phyloP scores from a whole-genome alignment of 495 filamentous ascomycete species.

The Aspergillus leporis region DNA sequence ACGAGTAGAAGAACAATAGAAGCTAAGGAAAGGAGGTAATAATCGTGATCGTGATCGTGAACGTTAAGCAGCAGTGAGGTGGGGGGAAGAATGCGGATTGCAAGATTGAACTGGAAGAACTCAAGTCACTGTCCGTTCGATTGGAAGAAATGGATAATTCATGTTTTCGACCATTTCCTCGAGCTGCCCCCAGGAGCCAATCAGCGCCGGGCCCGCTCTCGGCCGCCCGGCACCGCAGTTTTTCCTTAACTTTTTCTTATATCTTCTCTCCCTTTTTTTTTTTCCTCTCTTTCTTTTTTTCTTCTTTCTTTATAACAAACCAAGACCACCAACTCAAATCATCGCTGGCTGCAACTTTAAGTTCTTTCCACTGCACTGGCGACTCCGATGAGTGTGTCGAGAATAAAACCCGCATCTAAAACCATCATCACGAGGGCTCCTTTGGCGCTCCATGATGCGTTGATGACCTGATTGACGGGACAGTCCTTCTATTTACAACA shows the following conservation, averaged over 20 bases:
- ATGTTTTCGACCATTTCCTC: slow-evolving; percentile 23
- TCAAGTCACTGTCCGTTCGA: slow-evolving; percentile 1
- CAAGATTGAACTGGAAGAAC: slow-evolving; percentile 7
- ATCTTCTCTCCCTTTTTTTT: slow-evolving; percentile 21
- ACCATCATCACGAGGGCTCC: slow-evolving; percentile 99
- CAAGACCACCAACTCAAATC: slow-evolving; percentile 95
- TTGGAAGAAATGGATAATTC: slow-evolving; percentile 11
- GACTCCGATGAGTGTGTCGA: slow-evolving; percentile 89
- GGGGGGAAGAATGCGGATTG: slow-evolving; percentile 12
- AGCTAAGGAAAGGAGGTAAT: slow-evolving; percentile 13
- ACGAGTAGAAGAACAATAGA: slow-evolving; percentile 14
- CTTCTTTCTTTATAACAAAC: slow-evolving; percentile 49
- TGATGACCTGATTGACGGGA: slow-evolving; percentile 96
- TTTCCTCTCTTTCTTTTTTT: slow-evolving; percentile 25
- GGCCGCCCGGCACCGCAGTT: slow-evolving; percentile 35
- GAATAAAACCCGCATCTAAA: slow-evolving; percentile 87
- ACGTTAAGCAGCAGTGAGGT: slow-evolving; percentile 11
- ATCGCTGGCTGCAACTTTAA: slow-evolving; percentile 65
- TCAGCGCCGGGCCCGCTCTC: slow-evolving; percentile 27
- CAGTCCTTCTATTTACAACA: slow-evolving; percentile 42
- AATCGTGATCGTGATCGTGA: slow-evolving; percentile 30
- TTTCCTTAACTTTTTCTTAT: slow-evolving; percentile 28
- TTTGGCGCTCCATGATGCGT: slow-evolving; percentile 88
- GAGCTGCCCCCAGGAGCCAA: slow-evolving; percentile 24
- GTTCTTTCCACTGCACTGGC: slow-evolving; percentile 66